Conservation (phyloP, 75 land plant genomes). For the Pinus tabuliformis region DNA sequence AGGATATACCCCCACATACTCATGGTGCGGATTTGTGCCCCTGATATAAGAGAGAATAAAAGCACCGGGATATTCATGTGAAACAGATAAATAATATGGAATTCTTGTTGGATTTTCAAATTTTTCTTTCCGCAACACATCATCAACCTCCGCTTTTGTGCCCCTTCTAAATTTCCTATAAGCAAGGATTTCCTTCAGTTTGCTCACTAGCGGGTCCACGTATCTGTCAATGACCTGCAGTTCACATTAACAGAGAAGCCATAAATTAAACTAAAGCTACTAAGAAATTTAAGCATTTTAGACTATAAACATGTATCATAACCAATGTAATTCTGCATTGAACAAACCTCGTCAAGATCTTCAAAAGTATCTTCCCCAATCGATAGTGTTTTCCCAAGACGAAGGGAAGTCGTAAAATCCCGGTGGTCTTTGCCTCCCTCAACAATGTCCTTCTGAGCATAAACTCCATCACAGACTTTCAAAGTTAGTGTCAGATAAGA, state of each 20-base stretch:
- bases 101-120: conserved; percentile 70
- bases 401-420: conserved; percentile 82
- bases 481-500: conserved; percentile 81
- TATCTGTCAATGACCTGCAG: conserved; percentile 91
- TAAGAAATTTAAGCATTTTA: not conserved
- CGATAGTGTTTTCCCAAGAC: conserved; percentile 84
- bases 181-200: conserved; percentile 71
- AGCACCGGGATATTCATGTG: conserved; percentile 92
- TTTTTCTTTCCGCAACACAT: conserved; percentile 63
- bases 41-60: conserved; percentile 81
- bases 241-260: not conserved
- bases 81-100: conserved; percentile 76
- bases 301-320: not conserved
- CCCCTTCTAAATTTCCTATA: conserved; percentile 89
- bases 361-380: conserved; percentile 93
- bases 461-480: conserved; percentile 87
- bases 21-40: conserved; percentile 81
- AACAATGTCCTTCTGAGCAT: conserved; percentile 83
- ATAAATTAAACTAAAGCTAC: not conserved
- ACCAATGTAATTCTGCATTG: not conserved
- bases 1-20: conserved; percentile 80
- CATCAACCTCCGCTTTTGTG: conserved; percentile 77
- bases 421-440: conserved; percentile 91
- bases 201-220: conserved; percentile 85
- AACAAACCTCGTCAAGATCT: conserved; percentile 91